Evolutionary conservation across 1,284 basidiomycete genomes (phyloP), one percentile per base, ranked within the genome.

Genomic region (Gomphus bonarii): DNA sequence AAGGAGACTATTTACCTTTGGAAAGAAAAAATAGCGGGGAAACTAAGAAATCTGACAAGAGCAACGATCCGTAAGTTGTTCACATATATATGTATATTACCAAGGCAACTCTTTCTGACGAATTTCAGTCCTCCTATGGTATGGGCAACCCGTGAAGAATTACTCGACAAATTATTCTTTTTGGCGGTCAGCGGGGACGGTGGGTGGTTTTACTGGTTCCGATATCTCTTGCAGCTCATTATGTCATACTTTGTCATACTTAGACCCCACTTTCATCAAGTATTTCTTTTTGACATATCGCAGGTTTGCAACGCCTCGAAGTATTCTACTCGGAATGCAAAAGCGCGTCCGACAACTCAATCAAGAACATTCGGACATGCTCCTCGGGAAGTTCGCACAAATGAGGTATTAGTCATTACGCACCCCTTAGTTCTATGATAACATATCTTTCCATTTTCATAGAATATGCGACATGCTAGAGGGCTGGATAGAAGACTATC

Each of bases 281-380:
- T 81, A 89, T 67, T 90, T 91, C 67, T 73, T 91, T 51, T 75
- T 91, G 38, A 89, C 86, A 11, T 90, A 87, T 67, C 82, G 88
- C 36, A 75, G 85, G 60, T 91, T 91, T 66, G 77, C 85, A 47
- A 85, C 77, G 49, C 88, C 88, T 12, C 78, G 88, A 43, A 82
- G 75, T 58, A 70, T 91, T 14, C 72, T 91, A n/a, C 73, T 90
- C 50, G 84, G 87, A 4, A 88, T 91, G 85, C 87, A 90, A 68
- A 86, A 88, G 65, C 82, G 86, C 48, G 84, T 90, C 78, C 79
- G 85, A 35, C 79, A 85, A 61, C 72, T 91, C 12, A 85, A 87
- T 64, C 48, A 58, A 20, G 77, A 78, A 59, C 77, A 83, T 28
- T 76, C 76, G n/a, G 88, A 90, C 70, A 82, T 84, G 0, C 85